Conservation (phyloP, 1,284 basidiomycete species). For the Fomitiporia mediterranea region DNA sequence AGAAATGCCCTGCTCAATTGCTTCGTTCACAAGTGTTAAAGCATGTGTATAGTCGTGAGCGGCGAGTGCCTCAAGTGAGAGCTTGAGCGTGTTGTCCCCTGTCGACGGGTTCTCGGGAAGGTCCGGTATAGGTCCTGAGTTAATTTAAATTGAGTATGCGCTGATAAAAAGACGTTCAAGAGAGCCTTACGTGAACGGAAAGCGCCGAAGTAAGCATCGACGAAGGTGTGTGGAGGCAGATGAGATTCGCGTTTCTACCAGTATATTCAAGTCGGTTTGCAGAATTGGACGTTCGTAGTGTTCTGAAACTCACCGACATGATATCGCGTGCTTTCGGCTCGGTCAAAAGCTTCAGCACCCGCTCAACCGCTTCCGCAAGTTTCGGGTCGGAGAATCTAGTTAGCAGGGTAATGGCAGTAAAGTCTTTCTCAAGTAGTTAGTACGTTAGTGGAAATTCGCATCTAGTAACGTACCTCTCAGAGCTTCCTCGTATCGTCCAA, state of each 20-base stretch:
- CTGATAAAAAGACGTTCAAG: background rate
- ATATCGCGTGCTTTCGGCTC: constrained; percentile 70
- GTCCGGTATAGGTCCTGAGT: constrained; percentile 18
- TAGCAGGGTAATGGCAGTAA: constrained; percentile 92
- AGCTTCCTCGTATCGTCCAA: constrained; percentile 73
- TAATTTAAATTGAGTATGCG: background rate
- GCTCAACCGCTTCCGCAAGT: constrained; percentile 82
- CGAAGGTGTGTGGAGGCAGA: constrained; percentile 54
- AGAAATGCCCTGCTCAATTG: constrained; percentile 85
- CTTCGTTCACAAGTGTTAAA: constrained; percentile 77
- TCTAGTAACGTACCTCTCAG: constrained; percentile 57
- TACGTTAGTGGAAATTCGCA: background rate
- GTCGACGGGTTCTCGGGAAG: constrained; percentile 73
- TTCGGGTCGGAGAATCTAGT: constrained; percentile 87
- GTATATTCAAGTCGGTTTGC: background rate
- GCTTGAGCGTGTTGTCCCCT: constrained; percentile 82
- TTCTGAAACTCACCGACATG: constrained; percentile 49
- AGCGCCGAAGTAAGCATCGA: constrained; percentile 85
- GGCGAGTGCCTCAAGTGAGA: constrained; percentile 80
- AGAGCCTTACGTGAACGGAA: constrained; percentile 77
- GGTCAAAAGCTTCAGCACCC: constrained; percentile 86
- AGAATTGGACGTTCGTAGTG: background rate
- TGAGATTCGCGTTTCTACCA: constrained; percentile 24
- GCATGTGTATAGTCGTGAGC: constrained; percentile 89
- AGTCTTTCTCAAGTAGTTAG: constrained; percentile 53